phyloP scores from a whole-genome alignment of 495 filamentous ascomycete species.

The Daldinia bambusicola region DNA sequence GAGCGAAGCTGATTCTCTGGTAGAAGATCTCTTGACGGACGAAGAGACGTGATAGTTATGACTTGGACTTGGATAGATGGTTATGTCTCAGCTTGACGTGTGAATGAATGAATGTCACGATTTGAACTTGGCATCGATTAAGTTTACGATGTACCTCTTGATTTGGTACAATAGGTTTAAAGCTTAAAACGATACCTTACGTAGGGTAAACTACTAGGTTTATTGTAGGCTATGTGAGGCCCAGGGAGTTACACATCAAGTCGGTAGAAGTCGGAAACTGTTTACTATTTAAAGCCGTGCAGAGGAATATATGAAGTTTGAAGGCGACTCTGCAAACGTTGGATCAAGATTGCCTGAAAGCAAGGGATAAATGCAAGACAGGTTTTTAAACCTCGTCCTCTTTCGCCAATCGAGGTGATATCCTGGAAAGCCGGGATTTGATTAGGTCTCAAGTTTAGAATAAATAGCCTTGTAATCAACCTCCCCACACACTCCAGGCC shows the following conservation, averaged over 20 bases:
- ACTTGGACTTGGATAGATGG: constrained; percentile 9
- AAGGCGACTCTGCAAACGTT: no score
- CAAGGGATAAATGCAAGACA: neutral
- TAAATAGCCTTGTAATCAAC: neutral
- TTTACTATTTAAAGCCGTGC: no score
- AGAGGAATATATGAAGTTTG: no score
- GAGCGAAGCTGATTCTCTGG: constrained; percentile 47
- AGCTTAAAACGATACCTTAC: no score
- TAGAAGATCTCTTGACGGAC: constrained; percentile 60
- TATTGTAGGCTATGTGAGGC: no score
- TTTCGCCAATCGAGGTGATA: neutral
- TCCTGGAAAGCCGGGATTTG: neutral
- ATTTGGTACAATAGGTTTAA: no score
- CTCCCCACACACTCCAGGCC: neutral
- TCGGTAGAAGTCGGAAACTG: no score
- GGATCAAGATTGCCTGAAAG: neutral
- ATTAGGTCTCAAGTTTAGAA: neutral
- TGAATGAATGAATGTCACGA: constrained; percentile 20
- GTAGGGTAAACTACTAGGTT: no score
- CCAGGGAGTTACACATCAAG: no score
- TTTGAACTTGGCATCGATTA: neutral
- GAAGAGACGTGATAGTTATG: constrained; percentile 47
- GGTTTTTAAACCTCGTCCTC: neutral
- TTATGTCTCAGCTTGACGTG: constrained; percentile 18
- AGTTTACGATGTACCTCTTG: no score